phyloP scores from a whole-genome alignment of 352 stramenopile genomes.

The Pythium aristosporum region DNA sequence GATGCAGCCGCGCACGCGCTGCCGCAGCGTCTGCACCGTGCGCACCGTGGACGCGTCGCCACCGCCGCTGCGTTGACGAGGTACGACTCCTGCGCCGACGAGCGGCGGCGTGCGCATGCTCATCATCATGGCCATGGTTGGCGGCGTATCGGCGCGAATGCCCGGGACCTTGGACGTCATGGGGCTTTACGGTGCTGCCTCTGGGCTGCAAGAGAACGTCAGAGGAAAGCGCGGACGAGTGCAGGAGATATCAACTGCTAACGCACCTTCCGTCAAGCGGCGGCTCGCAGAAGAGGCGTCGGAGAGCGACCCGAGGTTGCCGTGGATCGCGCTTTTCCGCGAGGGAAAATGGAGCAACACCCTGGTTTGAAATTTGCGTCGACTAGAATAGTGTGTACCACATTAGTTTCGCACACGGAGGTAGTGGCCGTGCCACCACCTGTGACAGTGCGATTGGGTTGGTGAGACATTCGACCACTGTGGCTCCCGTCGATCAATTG shows the following conservation, averaged over 20 bases:
- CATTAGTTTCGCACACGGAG: not conserved
- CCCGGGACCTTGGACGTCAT: constrained; percentile 7
- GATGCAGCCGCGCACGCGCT: constrained; percentile 45
- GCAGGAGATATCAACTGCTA: too few relatives aligned
- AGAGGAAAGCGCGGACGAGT: too few relatives aligned
- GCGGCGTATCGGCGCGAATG: constrained; percentile 21
- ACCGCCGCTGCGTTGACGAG: not conserved
- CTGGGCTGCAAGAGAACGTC: too few relatives aligned
- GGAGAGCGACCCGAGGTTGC: too few relatives aligned
- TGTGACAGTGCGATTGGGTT: not conserved
- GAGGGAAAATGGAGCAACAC: too few relatives aligned
- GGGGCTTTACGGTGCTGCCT: too few relatives aligned
- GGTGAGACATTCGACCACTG: constrained; percentile 7
- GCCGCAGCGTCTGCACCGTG: constrained; percentile 35
- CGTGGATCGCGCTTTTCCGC: too few relatives aligned
- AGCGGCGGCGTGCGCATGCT: constrained; percentile 19
- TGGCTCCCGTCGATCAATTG: not conserved
- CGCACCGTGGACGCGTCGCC: not conserved
- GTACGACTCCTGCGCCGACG: constrained; percentile 1
- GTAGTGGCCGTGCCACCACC: not conserved
- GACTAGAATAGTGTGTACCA: constrained; percentile 3
- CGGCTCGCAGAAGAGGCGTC: too few relatives aligned
- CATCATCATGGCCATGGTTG: constrained; percentile 20
- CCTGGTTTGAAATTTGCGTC: not conserved
- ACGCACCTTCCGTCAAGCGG: too few relatives aligned